Conservation (phyloP, 2,329 filamentous ascomycete species). For the Bimuria novae-zelandiae region DNA sequence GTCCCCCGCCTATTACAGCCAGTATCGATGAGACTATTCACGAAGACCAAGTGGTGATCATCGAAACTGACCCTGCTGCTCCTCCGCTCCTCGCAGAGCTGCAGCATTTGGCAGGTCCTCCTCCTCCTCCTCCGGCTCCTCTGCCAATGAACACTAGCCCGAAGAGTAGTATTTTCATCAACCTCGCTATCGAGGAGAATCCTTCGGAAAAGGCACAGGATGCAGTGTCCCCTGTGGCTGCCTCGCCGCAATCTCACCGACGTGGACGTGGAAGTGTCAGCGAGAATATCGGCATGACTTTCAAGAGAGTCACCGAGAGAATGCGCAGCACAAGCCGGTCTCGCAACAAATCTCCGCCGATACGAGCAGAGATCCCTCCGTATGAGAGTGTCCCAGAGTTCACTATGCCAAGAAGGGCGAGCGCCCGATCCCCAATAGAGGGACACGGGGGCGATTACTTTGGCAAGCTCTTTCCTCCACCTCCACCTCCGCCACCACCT, state of each 20-base stretch:
- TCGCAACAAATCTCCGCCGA: slow-evolving; percentile 54
- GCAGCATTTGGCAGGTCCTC: slow-evolving; percentile 62
- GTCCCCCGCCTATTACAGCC: slow-evolving; percentile 50
- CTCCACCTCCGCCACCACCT: slow-evolving; percentile 44
- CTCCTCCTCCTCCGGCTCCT: slow-evolving; percentile 56
- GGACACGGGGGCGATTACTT: slow-evolving; percentile 30
- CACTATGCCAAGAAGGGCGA: slow-evolving; percentile 30
- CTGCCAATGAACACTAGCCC: slow-evolving; percentile 28
- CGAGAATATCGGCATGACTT: slow-evolving; percentile 59
- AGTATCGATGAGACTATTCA: slow-evolving; percentile 61
- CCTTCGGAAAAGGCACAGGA: slow-evolving; percentile 30
- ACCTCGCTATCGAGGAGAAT: slow-evolving; percentile 53
- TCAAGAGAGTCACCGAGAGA: slow-evolving; percentile 57
- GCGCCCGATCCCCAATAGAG: slow-evolving; percentile 37
- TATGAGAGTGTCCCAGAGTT: slow-evolving; percentile 51
- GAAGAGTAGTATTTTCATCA: slow-evolving; percentile 45
- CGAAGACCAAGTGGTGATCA: slow-evolving; percentile 49
- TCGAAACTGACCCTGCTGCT: slow-evolving; percentile 46
- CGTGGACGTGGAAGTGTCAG: slow-evolving; percentile 61
- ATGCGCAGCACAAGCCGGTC: slow-evolving; percentile 63
- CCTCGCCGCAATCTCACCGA: slow-evolving; percentile 52
- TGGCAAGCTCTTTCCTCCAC: slow-evolving; percentile 40
- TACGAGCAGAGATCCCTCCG: slow-evolving; percentile 40
- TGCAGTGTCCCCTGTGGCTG: slow-evolving; percentile 22
- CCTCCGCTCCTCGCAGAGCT: slow-evolving; percentile 64